phyloP scores from a whole-genome alignment of 164 flowering plant genomes.

The Nymphaea colorata region DNA sequence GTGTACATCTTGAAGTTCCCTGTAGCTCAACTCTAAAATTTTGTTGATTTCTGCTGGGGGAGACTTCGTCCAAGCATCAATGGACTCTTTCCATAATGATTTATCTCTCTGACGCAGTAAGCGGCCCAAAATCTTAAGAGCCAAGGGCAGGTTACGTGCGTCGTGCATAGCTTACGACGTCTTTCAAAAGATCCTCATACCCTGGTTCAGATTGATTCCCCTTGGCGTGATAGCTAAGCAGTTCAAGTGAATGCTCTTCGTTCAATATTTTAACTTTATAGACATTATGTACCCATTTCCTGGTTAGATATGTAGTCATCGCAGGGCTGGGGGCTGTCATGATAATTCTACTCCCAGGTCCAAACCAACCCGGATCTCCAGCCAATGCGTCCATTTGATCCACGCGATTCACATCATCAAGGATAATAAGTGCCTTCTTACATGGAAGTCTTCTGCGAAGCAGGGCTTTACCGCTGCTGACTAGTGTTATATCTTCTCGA shows the following conservation, averaged over 20 bases:
- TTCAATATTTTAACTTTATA: conserved; percentile 3
- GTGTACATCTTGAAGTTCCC: too few relatives aligned
- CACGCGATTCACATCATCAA: conserved; percentile 1
- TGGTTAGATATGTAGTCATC: background rate
- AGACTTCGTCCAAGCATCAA: too few relatives aligned
- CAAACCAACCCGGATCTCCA: background rate
- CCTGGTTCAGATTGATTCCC: background rate
- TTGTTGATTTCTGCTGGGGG: background rate
- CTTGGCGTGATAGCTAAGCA: conserved; percentile 6
- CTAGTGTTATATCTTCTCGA: background rate
- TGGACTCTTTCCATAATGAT: background rate
- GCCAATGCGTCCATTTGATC: background rate
- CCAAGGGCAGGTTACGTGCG: background rate
- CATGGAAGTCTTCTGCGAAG: background rate
- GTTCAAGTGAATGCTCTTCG: background rate
- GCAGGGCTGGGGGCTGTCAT: background rate
- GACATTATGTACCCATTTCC: background rate
- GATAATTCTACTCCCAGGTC: conserved; percentile 6
- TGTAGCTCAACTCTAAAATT: too few relatives aligned
- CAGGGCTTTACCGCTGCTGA: background rate
- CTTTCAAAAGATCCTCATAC: background rate
- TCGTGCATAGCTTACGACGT: background rate
- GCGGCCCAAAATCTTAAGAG: background rate
- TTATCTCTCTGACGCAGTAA: background rate
- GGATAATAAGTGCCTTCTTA: conserved; percentile 5